These are phyloP conservation scores for Komagataella kurtzmanii DNA, from an alignment of 805 yeast species.

Conservation along the genomic window DNA sequence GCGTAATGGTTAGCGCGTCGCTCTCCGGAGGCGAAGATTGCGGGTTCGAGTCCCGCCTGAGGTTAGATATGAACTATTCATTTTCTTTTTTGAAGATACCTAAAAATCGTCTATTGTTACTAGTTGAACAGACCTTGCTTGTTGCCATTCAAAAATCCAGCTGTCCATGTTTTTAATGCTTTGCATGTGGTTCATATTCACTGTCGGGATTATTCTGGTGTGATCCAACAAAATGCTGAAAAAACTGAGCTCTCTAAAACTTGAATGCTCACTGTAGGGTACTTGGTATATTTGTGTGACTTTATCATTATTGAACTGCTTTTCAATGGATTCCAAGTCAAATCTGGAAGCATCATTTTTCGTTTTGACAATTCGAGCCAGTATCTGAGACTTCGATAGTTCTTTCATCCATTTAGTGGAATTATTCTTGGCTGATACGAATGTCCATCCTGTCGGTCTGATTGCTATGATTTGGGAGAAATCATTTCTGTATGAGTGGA, in stretches of 20 bases:
- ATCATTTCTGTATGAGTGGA: slow-evolving; percentile 27
- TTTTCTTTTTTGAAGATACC: slow-evolving; percentile 2
- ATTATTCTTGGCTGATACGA: slow-evolving; percentile 14
- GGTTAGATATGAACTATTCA: slow-evolving; percentile 16
- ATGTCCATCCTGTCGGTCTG: slow-evolving; percentile 90
- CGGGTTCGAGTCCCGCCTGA: slow-evolving; percentile 75
- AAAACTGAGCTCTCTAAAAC: slow-evolving; percentile 63
- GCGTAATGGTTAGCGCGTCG: slow-evolving; percentile 69
- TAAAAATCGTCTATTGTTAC: slow-evolving; percentile 1
- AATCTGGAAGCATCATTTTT: neutral
- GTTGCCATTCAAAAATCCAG: slow-evolving; percentile 22
- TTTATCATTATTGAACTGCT: slow-evolving; percentile 18
- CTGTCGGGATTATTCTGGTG: slow-evolving; percentile 65
- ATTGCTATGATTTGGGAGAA: slow-evolving; percentile 59
- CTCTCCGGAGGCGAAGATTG: slow-evolving; percentile 62
- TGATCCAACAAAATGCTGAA: slow-evolving; percentile 44
- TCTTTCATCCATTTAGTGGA: slow-evolving; percentile 8
- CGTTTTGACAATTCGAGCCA: slow-evolving; percentile 3
- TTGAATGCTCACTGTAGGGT: slow-evolving; percentile 93
- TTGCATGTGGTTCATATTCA: slow-evolving; percentile 23
- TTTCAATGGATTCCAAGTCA: slow-evolving; percentile 14
- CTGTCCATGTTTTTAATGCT: slow-evolving; percentile 14
- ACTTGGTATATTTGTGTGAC: slow-evolving; percentile 39
- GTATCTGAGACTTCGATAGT: slow-evolving; percentile 3
- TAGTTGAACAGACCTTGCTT: neutral